Evolutionary conservation across 257 asterid species (phyloP), one percentile per base, ranked within the genome.

Genomic region (Cynanchum wilfordii): DNA sequence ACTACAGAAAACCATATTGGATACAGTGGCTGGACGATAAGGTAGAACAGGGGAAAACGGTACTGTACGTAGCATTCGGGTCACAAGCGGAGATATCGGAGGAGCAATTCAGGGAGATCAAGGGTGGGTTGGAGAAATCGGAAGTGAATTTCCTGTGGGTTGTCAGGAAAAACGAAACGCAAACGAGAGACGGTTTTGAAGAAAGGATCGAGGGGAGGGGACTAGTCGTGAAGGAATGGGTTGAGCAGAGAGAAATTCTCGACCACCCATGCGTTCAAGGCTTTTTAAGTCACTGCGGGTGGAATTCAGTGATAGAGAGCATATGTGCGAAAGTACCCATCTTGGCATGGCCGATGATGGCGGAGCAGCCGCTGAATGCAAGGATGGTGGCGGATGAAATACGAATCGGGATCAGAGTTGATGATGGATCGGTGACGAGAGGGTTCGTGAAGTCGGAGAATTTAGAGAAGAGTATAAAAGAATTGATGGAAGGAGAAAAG

Each of bases 341-440:
- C 4, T 71, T 89, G 25, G 96, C 96, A 0, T 92, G 96, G 96
- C 96, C 96, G 1, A 84, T 92, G 93, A 82, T 87, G 89, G 96
- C 93, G 44, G 96, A 92, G 75, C 96, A 92, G 58, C 82, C 50
- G 1, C 33, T 89, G 49, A 89, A 92, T 36, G 96, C 89, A 0
- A 85, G 79, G 71, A 76, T 89, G 77, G 86, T 91, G 19, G 87
- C 42, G 42, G 96, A 92, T n/a, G 98, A 82, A 42, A 42, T 42
- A 42, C 47, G 47, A 42, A 42, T 42, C 8, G 47, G 47, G 82
- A 82, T 88, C 38, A 74, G 77, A 68, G 63, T 90, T 2, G 95
- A 91, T 51, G 88, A 85, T 76, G 94, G 90, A 16, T 45, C 81
- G 1, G 74, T 79, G 3, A 33, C 38, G 38, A 85, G 73, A 56